Percentiles rank a stretch among this genome's conserved stretches.
phyloP scores from a whole-genome alignment of 1,139 yeast species.

The Blastobotrys raffinosifermentans region DNA sequence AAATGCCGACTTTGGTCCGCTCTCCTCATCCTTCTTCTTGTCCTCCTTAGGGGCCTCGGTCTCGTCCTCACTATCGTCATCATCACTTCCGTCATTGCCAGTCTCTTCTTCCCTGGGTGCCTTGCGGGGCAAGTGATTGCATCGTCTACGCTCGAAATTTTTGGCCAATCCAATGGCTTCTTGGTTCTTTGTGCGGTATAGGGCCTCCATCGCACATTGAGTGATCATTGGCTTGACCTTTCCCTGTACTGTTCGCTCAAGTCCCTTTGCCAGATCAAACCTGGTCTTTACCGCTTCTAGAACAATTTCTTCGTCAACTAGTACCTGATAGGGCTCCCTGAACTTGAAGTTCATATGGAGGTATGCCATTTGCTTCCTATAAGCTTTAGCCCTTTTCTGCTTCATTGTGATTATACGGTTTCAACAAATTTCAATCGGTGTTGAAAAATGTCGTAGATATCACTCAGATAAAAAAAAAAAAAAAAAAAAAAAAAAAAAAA shows the following conservation, averaged over 20 bases:
- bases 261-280: slow-evolving; percentile 70
- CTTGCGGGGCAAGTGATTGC: slow-evolving; percentile 40
- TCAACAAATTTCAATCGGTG: background rate
- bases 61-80: slow-evolving; percentile 7
- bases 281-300: slow-evolving; percentile 58
- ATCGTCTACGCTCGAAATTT: slow-evolving; percentile 71
- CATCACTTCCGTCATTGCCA: background rate
- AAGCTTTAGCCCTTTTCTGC: slow-evolving; percentile 91
- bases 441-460: background rate
- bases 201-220: slow-evolving; percentile 87
- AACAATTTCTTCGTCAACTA: slow-evolving; percentile 73
- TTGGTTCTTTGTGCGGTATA: slow-evolving; percentile 67
- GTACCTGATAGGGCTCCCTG: slow-evolving; percentile 87
- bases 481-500: background rate
- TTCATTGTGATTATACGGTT: slow-evolving; percentile 50
- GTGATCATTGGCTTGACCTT: slow-evolving; percentile 91
- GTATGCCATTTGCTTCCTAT: slow-evolving; percentile 85
- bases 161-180: slow-evolving; percentile 75
- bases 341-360: slow-evolving; percentile 83
- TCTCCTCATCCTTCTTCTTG: slow-evolving; percentile 9
- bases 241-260: slow-evolving; percentile 74
- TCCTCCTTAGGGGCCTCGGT: slow-evolving; percentile 3
- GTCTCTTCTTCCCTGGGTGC: background rate
- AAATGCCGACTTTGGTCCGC: slow-evolving; percentile 45
- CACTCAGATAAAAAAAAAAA: no score